Percentiles rank a stretch among this genome's conserved stretches.
Evolutionary conservation across 2,329 filamentous ascomycete species (phyloP).

Genomic region (Cladosporium velox): DNA sequence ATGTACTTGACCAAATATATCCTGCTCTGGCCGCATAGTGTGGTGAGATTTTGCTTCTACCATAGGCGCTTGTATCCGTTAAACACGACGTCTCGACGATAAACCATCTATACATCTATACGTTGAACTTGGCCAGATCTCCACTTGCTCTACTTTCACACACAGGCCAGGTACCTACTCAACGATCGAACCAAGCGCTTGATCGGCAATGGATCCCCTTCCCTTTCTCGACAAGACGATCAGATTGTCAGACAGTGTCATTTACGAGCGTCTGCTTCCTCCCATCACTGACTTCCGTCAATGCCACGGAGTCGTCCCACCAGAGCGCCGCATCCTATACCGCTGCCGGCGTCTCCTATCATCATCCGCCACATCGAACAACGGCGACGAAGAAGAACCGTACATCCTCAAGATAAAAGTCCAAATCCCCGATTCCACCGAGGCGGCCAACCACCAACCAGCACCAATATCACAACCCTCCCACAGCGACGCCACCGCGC

Average conservation of each 20-base stretch:
- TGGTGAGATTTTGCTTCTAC: not conserved
- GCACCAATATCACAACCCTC: conserved; percentile 32
- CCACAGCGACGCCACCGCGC: conserved; percentile 32
- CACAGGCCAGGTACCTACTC: not conserved
- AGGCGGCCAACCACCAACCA: conserved; percentile 4
- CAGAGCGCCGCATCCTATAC: conserved; percentile 34
- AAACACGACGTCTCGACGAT: not conserved
- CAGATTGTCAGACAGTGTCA: not conserved
- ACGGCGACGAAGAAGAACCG: conserved; percentile 16
- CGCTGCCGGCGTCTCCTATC: conserved; percentile 26
- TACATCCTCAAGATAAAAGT: conserved; percentile 37
- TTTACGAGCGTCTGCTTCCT: conserved; percentile 2
- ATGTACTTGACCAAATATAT: not conserved
- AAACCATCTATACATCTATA: not conserved
- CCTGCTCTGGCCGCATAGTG: not conserved
- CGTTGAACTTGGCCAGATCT: not conserved
- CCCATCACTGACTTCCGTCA: conserved; percentile 37
- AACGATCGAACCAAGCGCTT: not conserved
- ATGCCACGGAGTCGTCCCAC: conserved; percentile 26
- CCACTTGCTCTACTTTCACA: not conserved
- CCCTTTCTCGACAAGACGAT: not conserved
- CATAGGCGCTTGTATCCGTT: not conserved
- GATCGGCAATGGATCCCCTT: not conserved
- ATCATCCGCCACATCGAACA: not conserved
- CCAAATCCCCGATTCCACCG: conserved; percentile 25